A percentile compares a stretch with the other conserved stretches of the same genome.
Evolutionary conservation across 2,329 filamentous ascomycete species (phyloP).

Genomic region (Cladophialophora bantiana): DNA sequence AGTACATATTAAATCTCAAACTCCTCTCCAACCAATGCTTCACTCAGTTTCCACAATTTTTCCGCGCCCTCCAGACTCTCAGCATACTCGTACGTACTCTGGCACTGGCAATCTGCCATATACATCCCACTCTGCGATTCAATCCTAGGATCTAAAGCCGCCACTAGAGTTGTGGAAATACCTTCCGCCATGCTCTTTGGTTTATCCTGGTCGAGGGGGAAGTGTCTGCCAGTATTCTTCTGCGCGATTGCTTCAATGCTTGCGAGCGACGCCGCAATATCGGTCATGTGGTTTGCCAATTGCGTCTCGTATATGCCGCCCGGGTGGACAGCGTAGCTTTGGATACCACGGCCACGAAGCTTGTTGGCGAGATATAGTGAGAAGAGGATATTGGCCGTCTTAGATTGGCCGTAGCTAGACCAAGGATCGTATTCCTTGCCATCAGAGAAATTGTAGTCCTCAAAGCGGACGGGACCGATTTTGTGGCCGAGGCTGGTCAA

Average conservation of each 20-base stretch:
- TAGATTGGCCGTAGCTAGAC: slow-evolving; percentile 56
- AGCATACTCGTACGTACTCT: slow-evolving; percentile 44
- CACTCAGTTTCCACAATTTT: slow-evolving; percentile 45
- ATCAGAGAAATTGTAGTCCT: slow-evolving; percentile 42
- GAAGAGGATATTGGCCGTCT: slow-evolving; percentile 55
- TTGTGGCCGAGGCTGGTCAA: slow-evolving; percentile 56
- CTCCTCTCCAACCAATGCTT: slow-evolving; percentile 43
- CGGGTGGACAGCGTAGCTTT: slow-evolving; percentile 52
- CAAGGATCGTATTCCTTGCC: slow-evolving; percentile 46
- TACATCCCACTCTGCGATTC: slow-evolving; percentile 43
- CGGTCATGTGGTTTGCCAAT: slow-evolving; percentile 21
- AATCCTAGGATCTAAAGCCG: slow-evolving; percentile 54
- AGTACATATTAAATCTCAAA: slow-evolving; percentile 36
- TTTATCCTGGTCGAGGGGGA: slow-evolving; percentile 27
- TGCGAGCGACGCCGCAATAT: slow-evolving; percentile 17
- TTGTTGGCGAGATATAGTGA: slow-evolving; percentile 48
- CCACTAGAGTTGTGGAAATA: slow-evolving; percentile 52
- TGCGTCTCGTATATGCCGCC: slow-evolving; percentile 41
- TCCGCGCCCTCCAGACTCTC: slow-evolving; percentile 41
- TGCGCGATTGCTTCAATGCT: slow-evolving; percentile 20
- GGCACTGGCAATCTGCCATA: slow-evolving; percentile 47
- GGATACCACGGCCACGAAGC: slow-evolving; percentile 43
- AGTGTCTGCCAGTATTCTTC: slow-evolving; percentile 32
- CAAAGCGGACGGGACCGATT: slow-evolving; percentile 46
- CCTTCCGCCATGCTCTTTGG: slow-evolving; percentile 52